A percentile compares a stretch with the other conserved stretches of the same genome.
Evolutionary conservation across 108 stramenopile species (phyloP).

Genomic region (Skeletonema grethae): DNA sequence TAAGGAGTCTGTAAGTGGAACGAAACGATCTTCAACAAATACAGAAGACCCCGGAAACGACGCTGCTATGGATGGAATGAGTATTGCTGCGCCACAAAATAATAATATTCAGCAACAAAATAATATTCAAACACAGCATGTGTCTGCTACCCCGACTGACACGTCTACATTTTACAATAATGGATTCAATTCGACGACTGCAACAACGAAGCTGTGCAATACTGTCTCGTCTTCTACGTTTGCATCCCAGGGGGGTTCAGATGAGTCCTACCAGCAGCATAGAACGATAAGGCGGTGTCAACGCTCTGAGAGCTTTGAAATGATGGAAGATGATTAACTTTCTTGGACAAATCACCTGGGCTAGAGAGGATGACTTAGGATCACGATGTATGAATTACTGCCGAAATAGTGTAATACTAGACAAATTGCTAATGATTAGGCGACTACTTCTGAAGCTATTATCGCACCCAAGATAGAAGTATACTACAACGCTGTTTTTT

Average conservation of each 20-base stretch:
- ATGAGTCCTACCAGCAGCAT: slow-evolving; percentile 32
- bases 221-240: not conserved
- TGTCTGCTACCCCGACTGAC: not conserved
- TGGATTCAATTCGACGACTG: not conserved
- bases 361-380: not conserved
- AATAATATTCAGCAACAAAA: not conserved
- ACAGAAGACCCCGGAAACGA: not conserved
- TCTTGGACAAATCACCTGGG: not conserved
- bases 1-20: not conserved
- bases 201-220: slow-evolving; percentile 4
- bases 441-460: not conserved
- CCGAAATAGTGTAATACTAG: not conserved
- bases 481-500: not conserved
- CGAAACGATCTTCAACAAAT: slow-evolving; percentile 26
- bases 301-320: slow-evolving; percentile 42
- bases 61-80: not conserved
- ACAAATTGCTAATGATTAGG: not conserved
- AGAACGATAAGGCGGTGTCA: slow-evolving; percentile 35
- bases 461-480: not conserved
- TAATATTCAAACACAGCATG: not conserved
- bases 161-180: not conserved
- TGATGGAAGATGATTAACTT: slow-evolving; percentile 41
- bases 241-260: not conserved
- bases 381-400: not conserved
- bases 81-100: not conserved